Base-by-base conservation (phyloP, 148 eudicot genomes). In the Fagopyrum homotropicum region DNA sequence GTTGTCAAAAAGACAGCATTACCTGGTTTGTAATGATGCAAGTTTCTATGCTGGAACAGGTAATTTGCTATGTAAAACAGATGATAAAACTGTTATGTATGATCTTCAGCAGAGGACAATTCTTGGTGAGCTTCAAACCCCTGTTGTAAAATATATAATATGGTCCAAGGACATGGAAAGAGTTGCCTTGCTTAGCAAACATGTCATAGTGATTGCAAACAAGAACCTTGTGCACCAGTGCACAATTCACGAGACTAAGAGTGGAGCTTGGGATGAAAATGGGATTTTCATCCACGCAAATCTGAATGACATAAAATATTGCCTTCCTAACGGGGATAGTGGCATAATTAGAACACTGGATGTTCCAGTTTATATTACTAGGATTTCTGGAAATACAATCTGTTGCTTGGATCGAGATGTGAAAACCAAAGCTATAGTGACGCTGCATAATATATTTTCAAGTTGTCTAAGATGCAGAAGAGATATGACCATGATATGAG, bases 51-150 rank as follows among this genome's bases (percentile, higher is more conserved):
- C 51, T 71, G 73, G 73, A 71, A 71, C 73, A 45, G 73, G 73
- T 48, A 75, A 46, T 40, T 46, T 75, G 77, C 77, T 75, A 5
- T 59, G 70, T n/a, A 75, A 35, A 45, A 70, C 69, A 9, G 77
- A 57, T 15, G 77, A 59, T 75, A 75, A 60, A 29, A 70, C 46
- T 19, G 8, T 75, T 35, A 57, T 75, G n/a, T 75, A 59, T 75
- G 77, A 75, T 61, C 77, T 75, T 57, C 69, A 75, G 52, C 77
- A 59, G 26, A 60, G 70, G 52, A 66, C 49, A 57, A 60, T 75
- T 47, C 55, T 75, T 19, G 72, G 72, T 55, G 54, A 63, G 17
- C 54, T 75, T 66, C 72, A 66, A 29, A 64, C 59, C 7, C 54
- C 78, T 49, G 47, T 29, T 30, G 54, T 75, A 4, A 63, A 30